Evolutionary conservation across 1,284 basidiomycete species (phyloP).

Genomic region (Cerrena zonata): DNA sequence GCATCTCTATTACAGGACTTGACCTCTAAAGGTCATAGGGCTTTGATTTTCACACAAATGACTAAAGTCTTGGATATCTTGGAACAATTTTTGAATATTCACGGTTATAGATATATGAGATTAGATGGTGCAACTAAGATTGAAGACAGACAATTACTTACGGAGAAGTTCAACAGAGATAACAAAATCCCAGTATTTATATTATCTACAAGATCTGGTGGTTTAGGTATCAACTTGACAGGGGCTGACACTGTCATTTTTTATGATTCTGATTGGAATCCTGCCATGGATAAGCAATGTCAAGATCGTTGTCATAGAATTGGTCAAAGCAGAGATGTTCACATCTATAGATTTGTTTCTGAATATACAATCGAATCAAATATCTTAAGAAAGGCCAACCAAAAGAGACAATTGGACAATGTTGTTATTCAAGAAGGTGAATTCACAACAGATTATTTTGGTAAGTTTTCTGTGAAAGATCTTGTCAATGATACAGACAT

Average conservation of each 20-base stretch:
- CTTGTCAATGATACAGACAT: no score
- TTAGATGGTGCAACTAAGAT: constrained; percentile 94
- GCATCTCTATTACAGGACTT: constrained; percentile 75
- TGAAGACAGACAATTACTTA: constrained; percentile 91
- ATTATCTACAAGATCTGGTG: constrained; percentile 87
- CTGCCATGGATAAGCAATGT: constrained; percentile 94
- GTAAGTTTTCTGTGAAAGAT: no score
- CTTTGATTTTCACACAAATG: constrained; percentile 97
- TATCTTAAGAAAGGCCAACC: constrained; percentile 92
- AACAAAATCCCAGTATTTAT: constrained; percentile 89
- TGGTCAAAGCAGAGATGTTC: constrained; percentile 93
- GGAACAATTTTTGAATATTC: constrained; percentile 88
- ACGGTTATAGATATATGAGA: constrained; percentile 89
- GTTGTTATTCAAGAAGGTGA: constrained; percentile 92
- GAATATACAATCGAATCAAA: constrained; percentile 93
- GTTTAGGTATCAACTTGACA: constrained; percentile 93
- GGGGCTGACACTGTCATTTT: constrained; percentile 97
- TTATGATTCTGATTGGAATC: constrained; percentile 97
- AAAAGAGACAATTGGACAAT: constrained; percentile 87
- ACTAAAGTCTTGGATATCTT: constrained; percentile 90
- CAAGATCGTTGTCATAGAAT: constrained; percentile 92
- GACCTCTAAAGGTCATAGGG: constrained; percentile 82
- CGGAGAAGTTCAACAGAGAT: constrained; percentile 94
- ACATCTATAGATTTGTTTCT: constrained; percentile 94
- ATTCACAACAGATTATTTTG: no score